Base-by-base conservation (phyloP, 768 basidiomycete genomes). In the Arthromyces matolae region DNA sequence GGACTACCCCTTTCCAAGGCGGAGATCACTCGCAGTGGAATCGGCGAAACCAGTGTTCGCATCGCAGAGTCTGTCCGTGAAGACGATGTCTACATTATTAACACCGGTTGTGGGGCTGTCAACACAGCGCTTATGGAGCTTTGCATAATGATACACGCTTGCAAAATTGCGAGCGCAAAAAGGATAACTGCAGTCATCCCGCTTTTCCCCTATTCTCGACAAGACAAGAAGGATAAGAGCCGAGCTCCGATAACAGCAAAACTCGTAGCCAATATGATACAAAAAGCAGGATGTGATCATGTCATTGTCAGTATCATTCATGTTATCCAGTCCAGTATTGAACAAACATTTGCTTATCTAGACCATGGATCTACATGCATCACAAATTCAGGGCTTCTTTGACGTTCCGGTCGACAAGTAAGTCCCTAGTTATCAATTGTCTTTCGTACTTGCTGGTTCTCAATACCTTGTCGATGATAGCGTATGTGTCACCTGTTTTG, bases 221-320 rank as follows among this genome's bases (percentile, higher is more conserved):
- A 98, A 68, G 96, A 99, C 75, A 97, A 97, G 68, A 99, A 98
- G 70, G 95, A 99, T 78, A 97, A 98, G 73, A 95, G 93, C 59
- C 79, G 95, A 53, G 95, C 94, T 6, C 95, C 95, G 42, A 97
- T 98, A 60, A 93, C 94, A 4, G 95, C 95, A 39, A 99, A 97
- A 72, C 83, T 99, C 22, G 92, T 99, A 20, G 95, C 96, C 44
- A 98, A 98, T 71, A 93, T 99, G 85, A 78, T 98, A 51, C 90
- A 86, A 66, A 88, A 81, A 68, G 79, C 93, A 54, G 84, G 96
- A 42, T 88, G 93, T 64, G 94, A 97, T 72, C 96, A 98, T 75
- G 86, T 98, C 62, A 95, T 98, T 51, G 92, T 94, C 64, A 69
- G 89, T 78, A 35, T 48, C 32, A 28, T 51, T 24, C 28, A 18